Evolutionary conservation across 371 early-diverging fungal genomes (phyloP).

Genomic region (Syncephalastrum contaminatum): DNA sequence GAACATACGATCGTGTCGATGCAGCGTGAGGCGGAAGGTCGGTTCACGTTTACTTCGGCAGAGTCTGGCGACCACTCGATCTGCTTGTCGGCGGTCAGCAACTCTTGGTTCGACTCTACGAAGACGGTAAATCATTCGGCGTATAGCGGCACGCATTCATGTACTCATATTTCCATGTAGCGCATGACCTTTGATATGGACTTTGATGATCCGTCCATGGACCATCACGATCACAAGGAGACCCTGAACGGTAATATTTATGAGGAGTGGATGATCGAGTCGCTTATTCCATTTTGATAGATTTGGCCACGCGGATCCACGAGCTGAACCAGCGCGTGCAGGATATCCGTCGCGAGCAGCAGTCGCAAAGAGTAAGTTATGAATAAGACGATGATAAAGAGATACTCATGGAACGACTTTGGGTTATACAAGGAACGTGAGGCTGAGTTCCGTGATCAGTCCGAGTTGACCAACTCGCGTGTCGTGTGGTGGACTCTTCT

Average conservation of each 20-base stretch:
- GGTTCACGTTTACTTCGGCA: conserved; percentile 86
- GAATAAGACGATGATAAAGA: neutral
- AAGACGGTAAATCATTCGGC: too few species aligned
- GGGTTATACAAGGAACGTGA: conserved; percentile 90
- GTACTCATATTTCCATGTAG: conserved; percentile 14
- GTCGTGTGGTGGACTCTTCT: conserved; percentile 88
- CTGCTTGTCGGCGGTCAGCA: conserved; percentile 69
- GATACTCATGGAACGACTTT: neutral
- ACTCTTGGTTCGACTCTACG: conserved; percentile 58
- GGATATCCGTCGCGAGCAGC: conserved; percentile 87
- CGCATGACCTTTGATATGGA: conserved; percentile 72
- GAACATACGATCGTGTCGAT: conserved; percentile 67
- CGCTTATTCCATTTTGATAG: conserved; percentile 24
- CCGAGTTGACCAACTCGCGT: conserved; percentile 80
- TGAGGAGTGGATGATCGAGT: neutral
- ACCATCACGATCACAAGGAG: conserved; percentile 59
- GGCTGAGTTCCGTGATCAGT: conserved; percentile 84
- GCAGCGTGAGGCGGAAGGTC: conserved; percentile 68
- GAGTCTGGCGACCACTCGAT: conserved; percentile 89
- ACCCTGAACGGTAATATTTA: conserved; percentile 53
- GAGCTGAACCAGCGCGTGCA: conserved; percentile 81
- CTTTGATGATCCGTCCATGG: conserved; percentile 69
- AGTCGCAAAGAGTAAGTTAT: conserved; percentile 79
- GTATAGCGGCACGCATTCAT: too few species aligned
- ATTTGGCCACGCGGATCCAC: conserved; percentile 68